Evolutionary conservation across 768 basidiomycete genomes (phyloP).

Genomic region (Auricularia sp.): DNA sequence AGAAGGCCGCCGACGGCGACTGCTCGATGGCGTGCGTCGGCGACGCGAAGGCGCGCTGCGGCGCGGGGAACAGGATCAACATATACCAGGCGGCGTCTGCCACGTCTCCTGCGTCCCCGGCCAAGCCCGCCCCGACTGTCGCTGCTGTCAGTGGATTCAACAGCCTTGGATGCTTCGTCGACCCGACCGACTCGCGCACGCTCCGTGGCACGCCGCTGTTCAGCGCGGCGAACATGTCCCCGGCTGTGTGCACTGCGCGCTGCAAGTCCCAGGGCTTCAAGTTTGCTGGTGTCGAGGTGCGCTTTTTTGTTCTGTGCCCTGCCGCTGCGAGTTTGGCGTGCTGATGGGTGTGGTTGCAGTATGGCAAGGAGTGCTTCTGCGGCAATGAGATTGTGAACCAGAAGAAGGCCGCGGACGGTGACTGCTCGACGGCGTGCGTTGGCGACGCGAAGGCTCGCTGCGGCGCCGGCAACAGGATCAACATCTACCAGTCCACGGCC

Average conservation of each 20-base stretch:
- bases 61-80: neutral
- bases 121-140: neutral
- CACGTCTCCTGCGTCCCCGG: neutral
- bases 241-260: constrained; percentile 1
- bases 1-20: neutral
- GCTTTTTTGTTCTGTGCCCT: neutral
- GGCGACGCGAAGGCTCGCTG: constrained; percentile 4
- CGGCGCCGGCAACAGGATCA: neutral
- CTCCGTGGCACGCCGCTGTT: neutral
- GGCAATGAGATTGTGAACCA: constrained; percentile 49
- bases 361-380: constrained; percentile 31
- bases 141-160: neutral
- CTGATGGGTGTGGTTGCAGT: neutral
- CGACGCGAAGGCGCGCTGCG: constrained; percentile 2
- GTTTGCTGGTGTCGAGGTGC: constrained; percentile 55
- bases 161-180: constrained; percentile 38
- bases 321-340: constrained; percentile 1
- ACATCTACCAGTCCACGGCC: constrained; percentile 1
- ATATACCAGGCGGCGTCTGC: constrained; percentile 2
- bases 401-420: neutral
- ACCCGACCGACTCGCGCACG: neutral
- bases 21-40: constrained; percentile 10
- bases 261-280: constrained; percentile 36
- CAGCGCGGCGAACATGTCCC: constrained; percentile 3
- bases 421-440: constrained; percentile 8